Evolutionary conservation across 2,329 filamentous ascomycete genomes (phyloP).

Genomic region (Pseudogymnoascus pannorum): DNA sequence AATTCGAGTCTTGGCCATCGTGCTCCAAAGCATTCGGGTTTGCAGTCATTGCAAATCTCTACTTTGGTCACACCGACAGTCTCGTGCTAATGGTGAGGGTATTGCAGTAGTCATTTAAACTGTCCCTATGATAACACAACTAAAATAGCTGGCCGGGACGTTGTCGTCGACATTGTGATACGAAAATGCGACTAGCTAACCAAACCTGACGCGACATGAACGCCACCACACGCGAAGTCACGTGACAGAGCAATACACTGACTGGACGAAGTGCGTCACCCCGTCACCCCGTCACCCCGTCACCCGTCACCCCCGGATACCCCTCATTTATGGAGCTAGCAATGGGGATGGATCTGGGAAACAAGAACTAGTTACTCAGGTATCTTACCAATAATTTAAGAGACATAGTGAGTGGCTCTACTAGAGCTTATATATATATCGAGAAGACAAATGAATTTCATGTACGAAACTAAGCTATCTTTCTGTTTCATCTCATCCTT

Average conservation of each 20-base stretch:
- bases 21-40: background rate
- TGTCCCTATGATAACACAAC: background rate
- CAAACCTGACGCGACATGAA: background rate
- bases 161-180: background rate
- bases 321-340: conserved; percentile 2
- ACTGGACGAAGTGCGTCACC: background rate
- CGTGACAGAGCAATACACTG: background rate
- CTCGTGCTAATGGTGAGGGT: background rate
- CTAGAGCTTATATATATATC: background rate
- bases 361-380: background rate
- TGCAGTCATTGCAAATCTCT: conserved; percentile 3
- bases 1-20: background rate
- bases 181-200: background rate
- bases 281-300: too few species aligned
- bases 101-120: background rate
- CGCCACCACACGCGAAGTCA: conserved; percentile 1
- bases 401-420: background rate
- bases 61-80: background rate
- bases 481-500: background rate
- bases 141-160: background rate
- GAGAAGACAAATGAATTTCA: background rate
- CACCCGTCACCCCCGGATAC: too few species aligned
- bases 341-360: background rate
- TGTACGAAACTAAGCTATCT: background rate
- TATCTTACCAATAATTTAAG: background rate